Base-by-base conservation (phyloP, 306 rosid species). In the Trifolium subterraneum region DNA sequence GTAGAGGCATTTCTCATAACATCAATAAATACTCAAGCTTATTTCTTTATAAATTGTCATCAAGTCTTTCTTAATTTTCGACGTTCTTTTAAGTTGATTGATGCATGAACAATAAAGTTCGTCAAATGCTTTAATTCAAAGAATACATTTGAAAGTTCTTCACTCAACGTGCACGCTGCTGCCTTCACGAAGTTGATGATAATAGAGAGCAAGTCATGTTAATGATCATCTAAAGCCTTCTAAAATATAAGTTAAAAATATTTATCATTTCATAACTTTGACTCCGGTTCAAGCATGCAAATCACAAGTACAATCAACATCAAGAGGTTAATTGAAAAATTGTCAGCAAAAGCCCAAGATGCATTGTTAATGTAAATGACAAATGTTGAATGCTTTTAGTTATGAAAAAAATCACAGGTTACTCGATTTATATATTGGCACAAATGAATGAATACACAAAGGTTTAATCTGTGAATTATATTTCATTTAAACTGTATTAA, bases 371-470 rank as follows among this genome's bases (percentile, higher is more conserved):
- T 51, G 33, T 44, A 14, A 54, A 56, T 27, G 61, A 48, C 69
- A 66, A 10, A 62, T 66, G 38, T 10, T 7, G 20, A 15, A 35
- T 25, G 59, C 51, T 38, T 19, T 7, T 48, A 48, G 64, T 20
- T 61, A 38, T 19, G 31, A 79, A 58, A 68, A 76, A 58, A 68
- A 47, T 61, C 73, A 47, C 79, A 68, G 55, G 82, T 72, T 75
- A 72, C 70, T 77, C 45, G 44, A 73, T 80, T 72, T 50, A 41
- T 52, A 79, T 82, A 80, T 87, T 83, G 81, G 70, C 42, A 55
- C 44, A 58, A 77, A 80, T 76, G 78, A 87, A 88, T 64, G 89
- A 84, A 82, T 76, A 80, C 81, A 85, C 44, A 60, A 70, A 31
- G 76, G 45, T 61, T 78, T 60, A 41, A 59, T 42, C 73, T 39